Conservation (phyloP, 2,329 filamentous ascomycete species). For the Sporothrix euskadiensis region DNA sequence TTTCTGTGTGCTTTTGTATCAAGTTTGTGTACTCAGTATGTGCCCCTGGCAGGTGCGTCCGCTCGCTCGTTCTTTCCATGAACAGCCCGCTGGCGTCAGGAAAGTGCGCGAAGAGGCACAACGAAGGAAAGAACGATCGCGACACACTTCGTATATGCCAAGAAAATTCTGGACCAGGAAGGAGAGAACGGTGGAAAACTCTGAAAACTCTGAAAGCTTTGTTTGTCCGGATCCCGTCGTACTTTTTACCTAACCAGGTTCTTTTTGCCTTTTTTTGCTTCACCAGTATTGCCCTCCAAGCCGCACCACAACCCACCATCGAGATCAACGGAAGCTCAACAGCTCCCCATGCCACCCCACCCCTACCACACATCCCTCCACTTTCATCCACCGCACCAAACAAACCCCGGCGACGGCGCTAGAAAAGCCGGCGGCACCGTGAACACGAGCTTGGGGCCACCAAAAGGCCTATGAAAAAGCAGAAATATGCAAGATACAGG, state of each 20-base stretch:
- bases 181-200: not conserved
- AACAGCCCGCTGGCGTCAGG: not conserved
- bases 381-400: conserved; percentile 6
- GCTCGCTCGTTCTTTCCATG: not conserved
- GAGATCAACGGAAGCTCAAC: conserved; percentile 12
- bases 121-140: not conserved
- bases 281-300: not conserved
- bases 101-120: not conserved
- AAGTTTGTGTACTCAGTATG: not conserved
- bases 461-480: not conserved
- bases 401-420: conserved; percentile 19
- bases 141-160: not conserved
- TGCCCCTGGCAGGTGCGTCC: not conserved
- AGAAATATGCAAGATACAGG: not conserved
- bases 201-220: not conserved
- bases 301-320: conserved; percentile 6
- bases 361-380: not conserved
- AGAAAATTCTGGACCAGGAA: not conserved
- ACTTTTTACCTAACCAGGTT: not conserved
- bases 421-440: conserved; percentile 21
- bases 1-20: not conserved
- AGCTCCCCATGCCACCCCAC: conserved; percentile 6
- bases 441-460: conserved; percentile 21
- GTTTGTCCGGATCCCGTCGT: not conserved
- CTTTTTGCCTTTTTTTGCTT: not conserved